These are phyloP conservation scores for Coelastrella sp. DNA, from an alignment of 139 green algal genomes.

Conservation along the genomic window DNA sequence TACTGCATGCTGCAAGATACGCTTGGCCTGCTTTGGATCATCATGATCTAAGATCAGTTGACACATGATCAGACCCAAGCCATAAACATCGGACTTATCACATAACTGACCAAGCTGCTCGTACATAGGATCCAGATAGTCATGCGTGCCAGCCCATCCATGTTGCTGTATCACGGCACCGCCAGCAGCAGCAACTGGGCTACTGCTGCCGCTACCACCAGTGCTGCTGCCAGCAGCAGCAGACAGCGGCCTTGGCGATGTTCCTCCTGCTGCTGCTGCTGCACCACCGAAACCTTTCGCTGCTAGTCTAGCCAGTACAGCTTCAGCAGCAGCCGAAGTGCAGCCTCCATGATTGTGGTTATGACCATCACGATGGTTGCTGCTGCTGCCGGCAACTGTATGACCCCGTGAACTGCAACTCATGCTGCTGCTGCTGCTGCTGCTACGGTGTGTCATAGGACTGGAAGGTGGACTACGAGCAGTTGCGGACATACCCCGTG, in stretches of 20 bases:
- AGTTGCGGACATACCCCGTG: background rate
- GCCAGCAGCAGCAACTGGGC: background rate
- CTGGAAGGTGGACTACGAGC: background rate
- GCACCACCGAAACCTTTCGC: background rate
- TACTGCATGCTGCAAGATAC: conserved; percentile 27
- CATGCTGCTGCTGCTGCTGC: too few species aligned
- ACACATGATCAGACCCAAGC: conserved; percentile 19
- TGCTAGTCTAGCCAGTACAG: conserved; percentile 20
- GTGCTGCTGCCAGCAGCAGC: background rate
- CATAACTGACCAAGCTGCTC: conserved; percentile 38
- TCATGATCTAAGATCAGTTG: conserved; percentile 8
- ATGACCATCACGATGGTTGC: too few species aligned
- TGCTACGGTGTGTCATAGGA: background rate
- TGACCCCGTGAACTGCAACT: too few species aligned
- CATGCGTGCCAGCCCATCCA: conserved; percentile 29
- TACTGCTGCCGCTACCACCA: background rate
- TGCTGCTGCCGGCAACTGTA: too few species aligned
- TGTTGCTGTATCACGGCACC: conserved; percentile 21
- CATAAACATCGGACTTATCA: conserved; percentile 33
- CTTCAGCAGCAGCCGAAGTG: conserved; percentile 25
- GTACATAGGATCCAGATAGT: conserved; percentile 38
- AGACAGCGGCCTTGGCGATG: background rate
- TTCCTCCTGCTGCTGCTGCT: background rate
- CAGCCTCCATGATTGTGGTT: background rate
- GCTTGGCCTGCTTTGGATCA: conserved; percentile 25